Conservation (phyloP, 306 rosid genomes). For the Abrus pulchellus region DNA sequence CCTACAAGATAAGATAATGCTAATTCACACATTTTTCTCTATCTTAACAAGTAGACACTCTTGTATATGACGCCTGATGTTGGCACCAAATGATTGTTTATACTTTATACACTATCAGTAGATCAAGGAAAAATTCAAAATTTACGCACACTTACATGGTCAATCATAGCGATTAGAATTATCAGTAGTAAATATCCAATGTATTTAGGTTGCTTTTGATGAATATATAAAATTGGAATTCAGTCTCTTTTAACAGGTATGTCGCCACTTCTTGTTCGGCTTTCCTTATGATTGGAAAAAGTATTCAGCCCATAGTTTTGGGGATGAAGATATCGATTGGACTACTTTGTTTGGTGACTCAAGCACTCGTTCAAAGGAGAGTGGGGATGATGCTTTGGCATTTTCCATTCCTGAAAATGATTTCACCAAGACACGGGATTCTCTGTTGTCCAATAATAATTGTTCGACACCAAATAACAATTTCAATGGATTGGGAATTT, state of each 20-base stretch:
- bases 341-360: constrained; percentile 44
- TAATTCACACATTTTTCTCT: too few relatives aligned
- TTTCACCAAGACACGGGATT: constrained; percentile 44
- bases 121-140: background rate
- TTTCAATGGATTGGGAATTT: constrained; percentile 39
- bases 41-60: too few relatives aligned
- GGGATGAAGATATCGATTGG: constrained; percentile 33
- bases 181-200: background rate
- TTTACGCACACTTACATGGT: background rate
- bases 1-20: too few relatives aligned
- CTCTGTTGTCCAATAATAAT: constrained; percentile 35
- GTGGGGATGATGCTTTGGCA: constrained; percentile 15
- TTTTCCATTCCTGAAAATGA: constrained; percentile 45
- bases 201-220: background rate
- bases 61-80: too few relatives aligned
- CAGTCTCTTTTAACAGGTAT: constrained; percentile 55
- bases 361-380: constrained; percentile 34
- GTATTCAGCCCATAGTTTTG: constrained; percentile 41
- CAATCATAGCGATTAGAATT: background rate
- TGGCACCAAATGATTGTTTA: background rate
- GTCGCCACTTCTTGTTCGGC: constrained; percentile 64
- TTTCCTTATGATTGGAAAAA: constrained; percentile 84
- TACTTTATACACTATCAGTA: background rate
- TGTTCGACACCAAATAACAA: constrained; percentile 32
- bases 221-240: background rate